A percentile compares a stretch with the other conserved stretches of the same genome.
Evolutionary conservation across 768 basidiomycete species (phyloP).

Genomic region (Cyclocybe cylindracea): DNA sequence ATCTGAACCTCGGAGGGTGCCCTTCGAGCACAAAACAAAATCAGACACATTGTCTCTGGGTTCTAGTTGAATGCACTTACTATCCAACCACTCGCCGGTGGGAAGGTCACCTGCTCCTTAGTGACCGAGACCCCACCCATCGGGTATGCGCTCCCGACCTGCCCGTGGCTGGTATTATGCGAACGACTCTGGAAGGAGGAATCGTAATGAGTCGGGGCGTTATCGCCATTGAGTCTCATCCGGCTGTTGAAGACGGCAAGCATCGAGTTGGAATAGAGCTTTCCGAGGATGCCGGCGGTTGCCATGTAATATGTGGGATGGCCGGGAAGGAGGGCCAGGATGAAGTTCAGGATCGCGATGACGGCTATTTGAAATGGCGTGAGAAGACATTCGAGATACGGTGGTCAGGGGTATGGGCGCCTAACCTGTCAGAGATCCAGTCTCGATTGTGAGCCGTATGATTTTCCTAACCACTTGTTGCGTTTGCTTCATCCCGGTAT

Average conservation of each 20-base stretch:
- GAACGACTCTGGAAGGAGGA: constrained; percentile 1
- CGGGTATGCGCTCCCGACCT: neutral
- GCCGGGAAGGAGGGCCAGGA: constrained; percentile 5
- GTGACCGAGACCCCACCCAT: constrained; percentile 8
- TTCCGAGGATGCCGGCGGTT: constrained; percentile 8
- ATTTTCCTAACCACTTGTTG: constrained; percentile 5
- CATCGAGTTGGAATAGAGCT: constrained; percentile 12
- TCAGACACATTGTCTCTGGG: neutral
- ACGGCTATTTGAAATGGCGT: neutral
- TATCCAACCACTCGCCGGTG: constrained; percentile 1
- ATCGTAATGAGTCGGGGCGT: neutral
- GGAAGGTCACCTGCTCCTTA: constrained; percentile 8
- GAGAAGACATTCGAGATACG: neutral
- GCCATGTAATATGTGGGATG: constrained; percentile 10
- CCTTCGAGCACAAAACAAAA: neutral
- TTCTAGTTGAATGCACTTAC: neutral
- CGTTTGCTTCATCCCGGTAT: constrained; percentile 11
- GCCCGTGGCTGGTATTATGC: neutral
- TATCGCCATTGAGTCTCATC: constrained; percentile 5
- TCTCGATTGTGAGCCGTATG: constrained; percentile 10
- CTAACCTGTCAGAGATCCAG: constrained; percentile 8
- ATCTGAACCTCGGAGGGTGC: neutral
- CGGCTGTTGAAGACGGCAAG: constrained; percentile 11
- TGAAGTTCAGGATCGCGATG: constrained; percentile 8
- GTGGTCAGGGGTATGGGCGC: neutral